Evolutionary conservation across 2,329 filamentous ascomycete species (phyloP).

Genomic region (Pezicula neosporulosa): DNA sequence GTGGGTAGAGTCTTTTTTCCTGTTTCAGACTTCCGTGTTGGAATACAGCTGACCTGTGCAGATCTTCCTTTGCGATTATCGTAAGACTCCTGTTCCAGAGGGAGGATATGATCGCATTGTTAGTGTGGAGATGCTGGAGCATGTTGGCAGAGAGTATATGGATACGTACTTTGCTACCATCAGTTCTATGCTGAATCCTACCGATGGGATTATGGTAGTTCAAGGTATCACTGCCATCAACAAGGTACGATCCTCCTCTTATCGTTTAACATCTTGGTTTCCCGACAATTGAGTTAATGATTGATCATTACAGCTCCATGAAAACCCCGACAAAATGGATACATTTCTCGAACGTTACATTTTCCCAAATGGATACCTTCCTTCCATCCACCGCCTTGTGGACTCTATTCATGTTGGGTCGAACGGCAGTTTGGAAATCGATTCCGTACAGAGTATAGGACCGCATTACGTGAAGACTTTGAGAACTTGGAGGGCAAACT

Average conservation of each 20-base stretch:
- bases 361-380: slow-evolving; percentile 69
- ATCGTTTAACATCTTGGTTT: neutral
- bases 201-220: slow-evolving; percentile 61
- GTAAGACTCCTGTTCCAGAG: slow-evolving; percentile 48
- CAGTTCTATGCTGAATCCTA: slow-evolving; percentile 57
- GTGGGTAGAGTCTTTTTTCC: neutral
- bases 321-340: slow-evolving; percentile 3
- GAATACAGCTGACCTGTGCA: neutral
- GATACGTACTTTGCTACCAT: slow-evolving; percentile 62
- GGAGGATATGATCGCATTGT: slow-evolving; percentile 63
- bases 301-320: slow-evolving; percentile 4
- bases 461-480: slow-evolving; percentile 67
- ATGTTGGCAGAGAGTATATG: slow-evolving; percentile 63
- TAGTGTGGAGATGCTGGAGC: slow-evolving; percentile 71
- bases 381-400: slow-evolving; percentile 50
- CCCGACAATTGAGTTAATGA: neutral
- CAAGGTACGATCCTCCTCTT: neutral
- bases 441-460: slow-evolving; percentile 65
- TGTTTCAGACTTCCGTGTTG: neutral
- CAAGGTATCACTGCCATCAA: slow-evolving; percentile 67
- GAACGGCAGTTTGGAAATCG: slow-evolving; percentile 55
- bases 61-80: slow-evolving; percentile 64
- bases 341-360: slow-evolving; percentile 69
- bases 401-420: slow-evolving; percentile 56
- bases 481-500: slow-evolving; percentile 63